Conservation (phyloP, 75 land plant species). For the Picea glauca region DNA sequence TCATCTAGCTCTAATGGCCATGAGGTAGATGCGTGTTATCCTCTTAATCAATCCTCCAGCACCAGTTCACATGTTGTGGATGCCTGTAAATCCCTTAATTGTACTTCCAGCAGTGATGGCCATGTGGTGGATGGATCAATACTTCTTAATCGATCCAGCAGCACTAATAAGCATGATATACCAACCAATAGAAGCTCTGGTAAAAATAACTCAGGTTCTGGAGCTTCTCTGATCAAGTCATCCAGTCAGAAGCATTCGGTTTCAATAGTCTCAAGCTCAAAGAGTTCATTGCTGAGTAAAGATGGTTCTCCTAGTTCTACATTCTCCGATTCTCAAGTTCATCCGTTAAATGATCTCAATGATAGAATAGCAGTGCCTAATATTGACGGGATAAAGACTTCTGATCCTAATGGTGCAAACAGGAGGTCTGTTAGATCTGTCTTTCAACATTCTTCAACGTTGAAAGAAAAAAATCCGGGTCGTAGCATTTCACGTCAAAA, state of each 20-base stretch:
- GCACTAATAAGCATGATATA: background rate
- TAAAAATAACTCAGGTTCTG: background rate
- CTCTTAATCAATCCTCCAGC: background rate
- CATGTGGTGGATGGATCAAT: background rate
- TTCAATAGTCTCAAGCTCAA: conserved; percentile 6
- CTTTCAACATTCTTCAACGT: conserved; percentile 15
- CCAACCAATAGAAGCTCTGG: background rate
- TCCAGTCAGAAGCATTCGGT: conserved; percentile 1
- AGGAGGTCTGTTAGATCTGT: conserved; percentile 11
- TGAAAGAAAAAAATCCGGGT: conserved; percentile 2
- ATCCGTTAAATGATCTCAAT: background rate
- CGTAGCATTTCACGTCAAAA: conserved; percentile 12
- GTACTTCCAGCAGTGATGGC: background rate
- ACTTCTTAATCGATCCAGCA: background rate
- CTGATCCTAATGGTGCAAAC: background rate
- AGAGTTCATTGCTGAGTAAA: background rate
- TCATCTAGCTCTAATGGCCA: background rate
- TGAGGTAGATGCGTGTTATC: background rate
- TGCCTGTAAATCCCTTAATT: background rate
- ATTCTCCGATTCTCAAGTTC: background rate
- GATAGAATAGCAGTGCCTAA: background rate
- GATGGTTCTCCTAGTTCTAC: conserved; percentile 4
- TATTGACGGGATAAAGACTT: background rate
- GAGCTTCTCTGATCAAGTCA: background rate
- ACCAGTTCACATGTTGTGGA: background rate